A percentile compares a stretch with the other conserved stretches of the same genome.
Evolutionary conservation across 805 yeast genomes (phyloP).

Genomic region (Candida orba): DNA sequence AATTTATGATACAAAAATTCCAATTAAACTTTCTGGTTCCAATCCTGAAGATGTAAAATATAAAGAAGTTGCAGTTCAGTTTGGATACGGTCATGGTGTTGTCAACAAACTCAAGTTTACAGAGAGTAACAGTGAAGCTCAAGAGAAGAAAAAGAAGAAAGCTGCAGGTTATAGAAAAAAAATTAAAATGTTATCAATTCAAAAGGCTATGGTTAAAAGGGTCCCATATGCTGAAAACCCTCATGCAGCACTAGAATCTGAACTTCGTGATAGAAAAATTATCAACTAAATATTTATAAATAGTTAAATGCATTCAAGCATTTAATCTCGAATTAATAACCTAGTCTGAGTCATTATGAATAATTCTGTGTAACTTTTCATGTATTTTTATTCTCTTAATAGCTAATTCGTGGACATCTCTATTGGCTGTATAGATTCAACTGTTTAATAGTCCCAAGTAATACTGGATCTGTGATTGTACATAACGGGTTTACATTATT

Average conservation of each 20-base stretch:
- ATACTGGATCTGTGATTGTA: too few relatives aligned
- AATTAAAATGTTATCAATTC: conserved; percentile 22
- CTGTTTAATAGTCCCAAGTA: too few relatives aligned
- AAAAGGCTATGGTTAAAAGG: conserved; percentile 24
- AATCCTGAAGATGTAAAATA: not conserved
- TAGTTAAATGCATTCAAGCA: not conserved
- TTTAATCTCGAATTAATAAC: not conserved
- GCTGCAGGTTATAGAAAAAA: conserved; percentile 15
- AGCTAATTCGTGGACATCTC: too few relatives aligned
- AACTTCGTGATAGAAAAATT: conserved; percentile 22
- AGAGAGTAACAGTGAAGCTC: not conserved
- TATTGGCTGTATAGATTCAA: too few relatives aligned
- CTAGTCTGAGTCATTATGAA: too few relatives aligned
- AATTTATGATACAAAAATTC: conserved; percentile 5
- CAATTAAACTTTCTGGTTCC: not conserved
- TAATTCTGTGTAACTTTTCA: too few relatives aligned
- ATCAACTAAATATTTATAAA: not conserved
- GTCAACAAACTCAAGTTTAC: too few relatives aligned
- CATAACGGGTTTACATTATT: too few relatives aligned
- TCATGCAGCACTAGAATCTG: conserved; percentile 24
- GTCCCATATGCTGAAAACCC: conserved; percentile 27
- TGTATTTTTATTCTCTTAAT: too few relatives aligned
- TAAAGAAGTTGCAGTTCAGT: too few relatives aligned
- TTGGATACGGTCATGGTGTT: too few relatives aligned
- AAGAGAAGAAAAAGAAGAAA: conserved; percentile 2